Evolutionary conservation across 352 stramenopile species (phyloP).

Genomic region (Phytophthora citrophthora): DNA sequence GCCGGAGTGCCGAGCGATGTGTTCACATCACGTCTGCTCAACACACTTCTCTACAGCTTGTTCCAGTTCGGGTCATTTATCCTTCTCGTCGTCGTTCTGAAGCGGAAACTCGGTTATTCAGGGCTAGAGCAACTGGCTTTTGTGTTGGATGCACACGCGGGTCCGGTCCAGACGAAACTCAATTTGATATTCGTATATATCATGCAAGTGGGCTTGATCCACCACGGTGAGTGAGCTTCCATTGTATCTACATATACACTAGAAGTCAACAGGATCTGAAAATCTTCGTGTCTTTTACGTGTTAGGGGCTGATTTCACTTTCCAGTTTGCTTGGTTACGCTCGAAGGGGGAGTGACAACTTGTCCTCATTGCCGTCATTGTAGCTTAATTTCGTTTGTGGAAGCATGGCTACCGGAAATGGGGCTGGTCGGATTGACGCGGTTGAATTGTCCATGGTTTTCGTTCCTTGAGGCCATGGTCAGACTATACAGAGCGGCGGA

Average conservation of each 20-base stretch:
- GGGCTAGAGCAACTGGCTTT: constrained; percentile 38
- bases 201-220: constrained; percentile 34
- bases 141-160: constrained; percentile 32
- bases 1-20: constrained; percentile 1
- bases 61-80: constrained; percentile 24
- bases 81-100: constrained; percentile 15
- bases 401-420: no score
- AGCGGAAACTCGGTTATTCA: constrained; percentile 28
- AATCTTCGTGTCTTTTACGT: not conserved
- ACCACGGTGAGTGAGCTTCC: constrained; percentile 20
- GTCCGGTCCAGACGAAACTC: constrained; percentile 39
- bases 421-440: no score
- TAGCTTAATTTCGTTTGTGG: no score
- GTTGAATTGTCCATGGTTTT: no score
- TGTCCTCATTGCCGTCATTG: no score
- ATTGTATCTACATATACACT: not conserved
- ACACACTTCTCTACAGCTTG: constrained; percentile 23
- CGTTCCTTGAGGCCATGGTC: no score
- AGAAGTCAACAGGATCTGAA: not conserved
- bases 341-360: not conserved
- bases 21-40: constrained; percentile 8
- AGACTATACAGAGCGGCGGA: no score
- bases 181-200: constrained; percentile 44
- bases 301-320: constrained; percentile 34
- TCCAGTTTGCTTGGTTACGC: constrained; percentile 31